Base-by-base conservation (phyloP, 257 asterid species). In the Fraxinus cuspidata region DNA sequence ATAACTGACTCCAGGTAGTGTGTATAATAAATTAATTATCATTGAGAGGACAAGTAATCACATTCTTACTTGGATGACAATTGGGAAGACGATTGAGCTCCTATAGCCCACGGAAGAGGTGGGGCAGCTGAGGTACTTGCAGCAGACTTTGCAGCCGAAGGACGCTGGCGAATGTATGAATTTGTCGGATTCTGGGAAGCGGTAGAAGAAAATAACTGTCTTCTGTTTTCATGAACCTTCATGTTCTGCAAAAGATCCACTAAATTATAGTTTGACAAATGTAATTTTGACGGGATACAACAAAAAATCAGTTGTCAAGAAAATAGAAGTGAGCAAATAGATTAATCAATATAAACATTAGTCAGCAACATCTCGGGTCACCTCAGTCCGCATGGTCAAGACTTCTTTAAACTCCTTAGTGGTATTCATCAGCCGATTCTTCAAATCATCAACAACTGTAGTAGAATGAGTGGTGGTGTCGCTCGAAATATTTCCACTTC, bases 371-470 rank as follows among this genome's bases (percentile, higher is more conserved):
- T 67, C 74, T 37, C 44, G 19, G 74, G 74, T 84, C 73, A 90
- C 97, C 97, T 92, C 93, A 58, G 96, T 92, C 77, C 97, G 90
- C 87, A 78, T 79, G 80, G 96, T 89, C 73, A 89, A 85, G 77
- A 92, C 96, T 34, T 92, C 92, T 86, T 90, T 90, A 85, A 92
- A 89, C 84, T 92, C 96, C 85, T 92, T 87, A 16, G 96, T 90
- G 79, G 96, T 56, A 76, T 86, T 83, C 96, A 90, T 89, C 86
- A 92, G 85, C 75, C 91, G 90, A 77, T 84, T 88, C 85, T 90
- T 92, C 84, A 92, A 82, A 83, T 87, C 91, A 89, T 92, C 95
- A 38, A 90, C 94, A 73, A 92, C 97, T 49, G 94, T 89, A 27
- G 89, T 82, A 56, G 92, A 89, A 82, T 90, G 96, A 38, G 88